phyloP scores from a whole-genome alignment of 2,329 filamentous ascomycete species.

The Cyphellophora attinorum region DNA sequence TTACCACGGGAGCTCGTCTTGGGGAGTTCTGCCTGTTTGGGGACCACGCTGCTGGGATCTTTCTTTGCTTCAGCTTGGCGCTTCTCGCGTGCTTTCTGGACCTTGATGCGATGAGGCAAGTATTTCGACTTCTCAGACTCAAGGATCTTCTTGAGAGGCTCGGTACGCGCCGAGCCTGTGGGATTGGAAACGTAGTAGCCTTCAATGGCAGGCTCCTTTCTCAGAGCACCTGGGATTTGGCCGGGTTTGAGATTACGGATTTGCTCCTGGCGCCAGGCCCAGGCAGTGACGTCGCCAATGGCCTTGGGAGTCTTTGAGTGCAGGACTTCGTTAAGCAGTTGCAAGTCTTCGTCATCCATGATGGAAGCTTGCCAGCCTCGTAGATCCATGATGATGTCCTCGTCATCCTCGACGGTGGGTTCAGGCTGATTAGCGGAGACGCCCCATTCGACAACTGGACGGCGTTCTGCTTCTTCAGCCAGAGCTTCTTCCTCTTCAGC shows the following conservation, averaged over 20 bases:
- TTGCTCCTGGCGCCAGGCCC: conserved; percentile 64
- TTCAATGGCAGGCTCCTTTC: conserved; percentile 33
- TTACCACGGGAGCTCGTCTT: conserved; percentile 89
- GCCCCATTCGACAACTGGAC: conserved; percentile 48
- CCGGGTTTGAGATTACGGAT: conserved; percentile 59
- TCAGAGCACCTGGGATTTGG: conserved; percentile 27
- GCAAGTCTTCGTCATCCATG: conserved; percentile 60
- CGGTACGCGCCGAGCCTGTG: conserved; percentile 79
- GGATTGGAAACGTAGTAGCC: conserved; percentile 76
- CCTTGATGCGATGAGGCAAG: conserved; percentile 91
- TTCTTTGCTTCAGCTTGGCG: conserved; percentile 64
- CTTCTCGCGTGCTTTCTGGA: conserved; percentile 82
- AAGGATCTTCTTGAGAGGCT: conserved; percentile 89
- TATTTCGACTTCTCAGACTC: conserved; percentile 98
- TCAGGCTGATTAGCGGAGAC: conserved; percentile 50
- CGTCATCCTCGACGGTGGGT: conserved; percentile 58
- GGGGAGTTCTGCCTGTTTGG: conserved; percentile 68
- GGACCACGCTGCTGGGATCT: conserved; percentile 60
- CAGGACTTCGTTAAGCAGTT: conserved; percentile 42
- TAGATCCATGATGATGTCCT: conserved; percentile 54
- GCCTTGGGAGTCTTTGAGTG: conserved; percentile 35
- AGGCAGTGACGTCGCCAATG: conserved; percentile 50
- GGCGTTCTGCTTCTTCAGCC: conserved; percentile 22
- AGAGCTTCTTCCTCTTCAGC: conserved; percentile 22
- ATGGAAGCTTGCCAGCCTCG: conserved; percentile 61